These are phyloP conservation scores for Trichophaea hybrida DNA, from an alignment of 2,329 filamentous ascomycete genomes.

Conservation along the genomic window DNA sequence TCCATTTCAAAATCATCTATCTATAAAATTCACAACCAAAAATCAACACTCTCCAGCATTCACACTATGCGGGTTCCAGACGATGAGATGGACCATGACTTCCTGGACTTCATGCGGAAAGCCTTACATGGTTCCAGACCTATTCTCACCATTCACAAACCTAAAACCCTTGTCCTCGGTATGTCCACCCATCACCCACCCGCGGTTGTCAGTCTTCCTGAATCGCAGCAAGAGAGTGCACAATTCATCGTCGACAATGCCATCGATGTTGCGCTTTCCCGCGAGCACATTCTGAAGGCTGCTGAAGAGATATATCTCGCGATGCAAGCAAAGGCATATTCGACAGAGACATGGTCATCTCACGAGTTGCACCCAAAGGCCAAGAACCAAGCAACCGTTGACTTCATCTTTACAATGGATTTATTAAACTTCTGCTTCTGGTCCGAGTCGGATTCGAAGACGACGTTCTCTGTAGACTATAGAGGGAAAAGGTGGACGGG, in stretches of 20 bases:
- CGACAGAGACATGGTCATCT: conserved; percentile 69
- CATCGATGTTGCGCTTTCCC: conserved; percentile 81
- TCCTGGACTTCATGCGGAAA: conserved; percentile 26
- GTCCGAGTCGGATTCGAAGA: conserved; percentile 55
- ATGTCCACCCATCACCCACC: neutral
- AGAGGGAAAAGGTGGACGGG: conserved; percentile 72
- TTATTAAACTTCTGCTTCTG: conserved; percentile 95
- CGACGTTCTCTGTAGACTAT: conserved; percentile 74
- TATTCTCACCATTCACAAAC: conserved; percentile 4
- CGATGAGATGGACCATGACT: conserved; percentile 26
- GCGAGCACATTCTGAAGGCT: conserved; percentile 65
- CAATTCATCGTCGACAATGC: conserved; percentile 83
- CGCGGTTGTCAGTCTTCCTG: neutral
- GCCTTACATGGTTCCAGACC: conserved; percentile 17
- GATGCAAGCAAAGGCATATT: conserved; percentile 76
- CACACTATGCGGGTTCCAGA: conserved; percentile 15
- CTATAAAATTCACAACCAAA: too few relatives aligned
- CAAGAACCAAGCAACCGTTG: conserved; percentile 64
- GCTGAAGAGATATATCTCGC: conserved; percentile 62
- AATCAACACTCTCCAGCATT: neutral
- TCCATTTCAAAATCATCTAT: too few relatives aligned
- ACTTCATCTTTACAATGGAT: conserved; percentile 97
- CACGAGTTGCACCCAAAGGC: conserved; percentile 80
- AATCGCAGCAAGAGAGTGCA: conserved; percentile 34
- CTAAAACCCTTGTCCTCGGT: conserved; percentile 15